Evolutionary conservation across 169 alveolate species (phyloP), one percentile per base, ranked within the genome.

Genomic region (Cryptosporidium bovis): DNA sequence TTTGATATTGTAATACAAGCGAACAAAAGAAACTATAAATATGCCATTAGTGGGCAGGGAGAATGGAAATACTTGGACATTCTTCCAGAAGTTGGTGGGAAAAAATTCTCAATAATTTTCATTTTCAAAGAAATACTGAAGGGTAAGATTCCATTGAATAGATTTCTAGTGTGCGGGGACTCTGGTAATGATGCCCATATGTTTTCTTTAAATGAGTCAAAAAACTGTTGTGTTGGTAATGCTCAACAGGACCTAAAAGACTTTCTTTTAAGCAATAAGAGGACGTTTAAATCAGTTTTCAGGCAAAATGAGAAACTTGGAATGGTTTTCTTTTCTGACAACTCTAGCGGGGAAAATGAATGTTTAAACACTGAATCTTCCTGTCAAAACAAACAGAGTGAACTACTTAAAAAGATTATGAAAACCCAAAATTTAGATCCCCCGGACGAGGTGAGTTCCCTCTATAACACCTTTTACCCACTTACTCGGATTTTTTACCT

Each of bases 121-220:
- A 24, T 83, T n/a, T 51, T 66, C 29, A 55, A 67, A 0, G 90
- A 83, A 34, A 36, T 40, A 13, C 31, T 60, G 6, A 64, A 56
- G 34, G 68, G 56, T 1, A 24, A 48, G 20, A 77, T 77, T 20
- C 69, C 87, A 15, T 12, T 62, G 16, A 71, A 60, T 16, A 55
- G 71, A 67, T 71, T 83, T 44, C 36, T 90, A 50, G 91, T 90
- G 16, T 84, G 91, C 3, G 92, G 92, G 46, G 92, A 90, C 66
- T 71, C 90, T 18, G 92, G 92, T 36, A 90, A 90, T 66, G 92
- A 90, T 82, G 68, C 84, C 50, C 89, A 82, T 33, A 90, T 90
- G 92, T 90, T 90, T 36, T 24, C 71, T 24, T 48, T 71, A 34
- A 84, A 66, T 34, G 33, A 29, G 15, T 31, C 67, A 15, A 51